phyloP scores from a whole-genome alignment of 495 filamentous ascomycete species.

The Penicillium tannophilum region DNA sequence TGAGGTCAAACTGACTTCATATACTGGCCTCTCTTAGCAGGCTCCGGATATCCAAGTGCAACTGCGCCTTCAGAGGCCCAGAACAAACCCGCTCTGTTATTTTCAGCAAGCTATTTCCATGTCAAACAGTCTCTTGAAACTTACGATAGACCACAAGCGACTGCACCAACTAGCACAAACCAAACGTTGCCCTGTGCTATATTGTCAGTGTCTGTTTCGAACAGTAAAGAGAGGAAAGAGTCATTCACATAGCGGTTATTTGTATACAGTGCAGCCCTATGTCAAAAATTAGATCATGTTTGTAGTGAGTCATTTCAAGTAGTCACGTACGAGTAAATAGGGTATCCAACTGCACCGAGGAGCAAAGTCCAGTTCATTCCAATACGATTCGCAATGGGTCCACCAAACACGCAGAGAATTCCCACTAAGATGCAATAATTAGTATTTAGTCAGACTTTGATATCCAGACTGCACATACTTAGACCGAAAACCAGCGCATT shows the following conservation, averaged over 20 bases:
- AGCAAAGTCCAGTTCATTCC: slow-evolving; percentile 63
- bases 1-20: slow-evolving; percentile 36
- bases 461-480: slow-evolving; percentile 21
- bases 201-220: not conserved
- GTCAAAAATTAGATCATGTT: slow-evolving; percentile 32
- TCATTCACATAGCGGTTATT: slow-evolving; percentile 59
- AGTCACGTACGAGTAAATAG: slow-evolving; percentile 36
- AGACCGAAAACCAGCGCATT: slow-evolving; percentile 62
- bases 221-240: not conserved
- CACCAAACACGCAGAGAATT: slow-evolving; percentile 56
- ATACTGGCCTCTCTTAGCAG: slow-evolving; percentile 56
- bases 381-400: slow-evolving; percentile 55
- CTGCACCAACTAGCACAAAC: slow-evolving; percentile 65
- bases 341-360: slow-evolving; percentile 54
- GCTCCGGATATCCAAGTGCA: slow-evolving; percentile 63
- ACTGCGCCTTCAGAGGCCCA: slow-evolving; percentile 68
- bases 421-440: slow-evolving; percentile 49
- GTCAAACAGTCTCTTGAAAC: slow-evolving; percentile 6
- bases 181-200: slow-evolving; percentile 55
- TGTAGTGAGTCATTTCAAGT: not conserved
- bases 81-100: slow-evolving; percentile 56
- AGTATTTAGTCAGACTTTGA: not conserved
- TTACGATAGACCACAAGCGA: slow-evolving; percentile 60
- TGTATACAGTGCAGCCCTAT: slow-evolving; percentile 59
- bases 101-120: not conserved